phyloP scores from a whole-genome alignment of 1,139 yeast genomes.

The Zygosaccharomyces pseudobailii region DNA sequence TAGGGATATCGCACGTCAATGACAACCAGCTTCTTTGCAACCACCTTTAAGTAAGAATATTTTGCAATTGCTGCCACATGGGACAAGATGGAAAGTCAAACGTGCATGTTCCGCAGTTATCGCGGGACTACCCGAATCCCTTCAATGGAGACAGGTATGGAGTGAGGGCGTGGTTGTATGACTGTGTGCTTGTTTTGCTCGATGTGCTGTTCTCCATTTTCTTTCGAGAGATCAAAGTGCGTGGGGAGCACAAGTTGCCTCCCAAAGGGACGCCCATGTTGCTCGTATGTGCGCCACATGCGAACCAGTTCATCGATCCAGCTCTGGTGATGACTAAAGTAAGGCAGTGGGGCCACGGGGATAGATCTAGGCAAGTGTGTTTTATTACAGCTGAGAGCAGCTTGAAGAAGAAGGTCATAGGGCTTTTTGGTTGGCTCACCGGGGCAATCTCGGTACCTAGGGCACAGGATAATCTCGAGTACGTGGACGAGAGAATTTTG shows the following conservation, averaged over 20 bases:
- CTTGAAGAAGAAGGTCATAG: constrained; percentile 49
- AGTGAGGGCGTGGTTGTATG: constrained; percentile 24
- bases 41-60: not conserved
- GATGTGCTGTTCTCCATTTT: constrained; percentile 36
- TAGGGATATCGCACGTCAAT: not conserved
- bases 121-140: constrained; percentile 14
- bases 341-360: constrained; percentile 26
- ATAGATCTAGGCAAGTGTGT: constrained; percentile 42
- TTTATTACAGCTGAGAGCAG: constrained; percentile 64
- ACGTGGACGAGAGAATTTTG: constrained; percentile 41
- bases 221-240: constrained; percentile 63
- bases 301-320: constrained; percentile 75
- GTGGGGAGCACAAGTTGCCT: constrained; percentile 68
- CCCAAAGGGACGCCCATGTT: constrained; percentile 57
- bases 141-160: constrained; percentile 21
- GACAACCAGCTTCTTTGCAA: not conserved
- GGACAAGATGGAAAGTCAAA: not conserved
- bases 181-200: constrained; percentile 21
- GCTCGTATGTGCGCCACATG: constrained; percentile 78
- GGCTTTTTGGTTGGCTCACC: constrained; percentile 51
- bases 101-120: constrained; percentile 17
- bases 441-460: constrained; percentile 70
- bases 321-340: constrained; percentile 56
- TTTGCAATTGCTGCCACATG: not conserved
- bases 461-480: constrained; percentile 58